Evolutionary conservation across 2,329 filamentous ascomycete genomes (phyloP).

Genomic region (Monilinia fructigena): DNA sequence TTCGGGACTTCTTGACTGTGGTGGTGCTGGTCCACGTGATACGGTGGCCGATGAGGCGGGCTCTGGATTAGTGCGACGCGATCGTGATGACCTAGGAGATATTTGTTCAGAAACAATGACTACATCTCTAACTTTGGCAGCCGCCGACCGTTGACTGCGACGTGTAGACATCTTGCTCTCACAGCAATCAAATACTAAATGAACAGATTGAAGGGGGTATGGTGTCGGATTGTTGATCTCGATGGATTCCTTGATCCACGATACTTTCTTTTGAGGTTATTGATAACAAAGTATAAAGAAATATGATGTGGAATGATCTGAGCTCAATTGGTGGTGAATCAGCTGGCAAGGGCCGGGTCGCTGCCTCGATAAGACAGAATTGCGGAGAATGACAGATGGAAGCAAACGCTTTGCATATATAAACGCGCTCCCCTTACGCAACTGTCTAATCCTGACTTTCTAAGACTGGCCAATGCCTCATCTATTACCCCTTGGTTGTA

Average conservation of each 20-base stretch:
- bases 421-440: constrained; percentile 24
- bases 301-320: constrained; percentile 8
- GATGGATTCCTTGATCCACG: constrained; percentile 23
- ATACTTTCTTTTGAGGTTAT: constrained; percentile 15
- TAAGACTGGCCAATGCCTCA: constrained; percentile 9
- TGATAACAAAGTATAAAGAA: constrained; percentile 14
- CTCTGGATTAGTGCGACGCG: constrained; percentile 36
- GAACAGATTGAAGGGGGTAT: constrained; percentile 14
- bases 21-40: constrained; percentile 36
- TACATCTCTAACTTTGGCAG: constrained; percentile 35
- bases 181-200: constrained; percentile 21
- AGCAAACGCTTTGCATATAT: constrained; percentile 26
- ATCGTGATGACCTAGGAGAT: constrained; percentile 34
- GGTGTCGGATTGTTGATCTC: constrained; percentile 6
- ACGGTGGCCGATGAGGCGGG: constrained; percentile 35
- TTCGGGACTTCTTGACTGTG: constrained; percentile 32
- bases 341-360: constrained; percentile 29
- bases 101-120: constrained; percentile 35
- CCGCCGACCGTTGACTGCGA: constrained; percentile 38
- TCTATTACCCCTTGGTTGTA: constrained; percentile 13
- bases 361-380: constrained; percentile 32
- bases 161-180: constrained; percentile 34
- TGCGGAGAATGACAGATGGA: constrained; percentile 22
- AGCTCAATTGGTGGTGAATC: constrained; percentile 24
- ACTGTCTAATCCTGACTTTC: constrained; percentile 6